phyloP scores from a whole-genome alignment of 2,329 filamentous ascomycete species.

The Apiospora hydei region DNA sequence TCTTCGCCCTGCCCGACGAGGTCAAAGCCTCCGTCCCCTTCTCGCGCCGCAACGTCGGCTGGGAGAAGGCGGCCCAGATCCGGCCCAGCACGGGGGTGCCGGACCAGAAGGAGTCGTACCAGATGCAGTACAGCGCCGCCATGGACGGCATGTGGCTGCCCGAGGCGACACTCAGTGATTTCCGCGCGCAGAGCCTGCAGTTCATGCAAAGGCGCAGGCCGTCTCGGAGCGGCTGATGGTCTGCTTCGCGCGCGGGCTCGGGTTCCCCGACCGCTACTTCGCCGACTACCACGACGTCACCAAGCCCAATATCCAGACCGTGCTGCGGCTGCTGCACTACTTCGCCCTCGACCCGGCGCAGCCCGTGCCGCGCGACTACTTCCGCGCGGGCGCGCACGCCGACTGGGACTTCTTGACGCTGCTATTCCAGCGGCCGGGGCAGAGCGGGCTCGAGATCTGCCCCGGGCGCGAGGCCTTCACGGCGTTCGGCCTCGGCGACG shows the following conservation, averaged over 20 bases:
- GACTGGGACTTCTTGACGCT: conserved; percentile 71
- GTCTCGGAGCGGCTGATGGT: conserved; percentile 64
- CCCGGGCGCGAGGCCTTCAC: conserved; percentile 68
- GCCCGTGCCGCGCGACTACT: conserved; percentile 53
- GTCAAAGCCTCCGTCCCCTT: conserved; percentile 63
- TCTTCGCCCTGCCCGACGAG: conserved; percentile 60
- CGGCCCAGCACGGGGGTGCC: conserved; percentile 64
- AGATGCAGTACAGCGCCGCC: conserved; percentile 66
- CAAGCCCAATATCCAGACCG: conserved; percentile 59
- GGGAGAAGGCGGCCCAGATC: conserved; percentile 66
- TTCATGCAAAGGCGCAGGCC: conserved; percentile 63
- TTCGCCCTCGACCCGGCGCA: conserved; percentile 50
- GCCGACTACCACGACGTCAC: conserved; percentile 59
- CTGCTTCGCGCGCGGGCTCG: conserved; percentile 64
- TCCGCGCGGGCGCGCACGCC: conserved; percentile 68
- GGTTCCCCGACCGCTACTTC: conserved; percentile 64
- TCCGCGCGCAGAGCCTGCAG: conserved; percentile 49
- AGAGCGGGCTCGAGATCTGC: conserved; percentile 70
- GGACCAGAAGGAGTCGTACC: conserved; percentile 68
- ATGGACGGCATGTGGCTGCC: conserved; percentile 61
- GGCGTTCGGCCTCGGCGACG: conserved; percentile 64
- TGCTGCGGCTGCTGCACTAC: conserved; percentile 65
- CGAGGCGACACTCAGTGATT: conserved; percentile 56
- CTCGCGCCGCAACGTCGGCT: conserved; percentile 63
- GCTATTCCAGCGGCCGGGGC: conserved; percentile 66